Evolutionary conservation across 495 filamentous ascomycete genomes (phyloP).

Genomic region (Penicillium lagena): DNA sequence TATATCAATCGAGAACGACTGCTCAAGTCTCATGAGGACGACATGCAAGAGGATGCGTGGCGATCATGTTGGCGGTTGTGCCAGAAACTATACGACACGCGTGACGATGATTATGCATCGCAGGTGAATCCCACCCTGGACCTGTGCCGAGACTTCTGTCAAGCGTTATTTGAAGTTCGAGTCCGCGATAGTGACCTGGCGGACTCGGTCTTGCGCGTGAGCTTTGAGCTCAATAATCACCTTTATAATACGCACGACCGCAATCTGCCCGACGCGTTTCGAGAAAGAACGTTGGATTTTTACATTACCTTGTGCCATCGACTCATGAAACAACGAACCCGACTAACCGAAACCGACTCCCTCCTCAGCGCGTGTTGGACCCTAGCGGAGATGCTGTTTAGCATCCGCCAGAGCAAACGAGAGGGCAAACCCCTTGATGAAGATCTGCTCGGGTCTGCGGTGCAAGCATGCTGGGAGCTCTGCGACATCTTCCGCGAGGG

Average conservation of each 20-base stretch:
- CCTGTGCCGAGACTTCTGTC: constrained; percentile 86
- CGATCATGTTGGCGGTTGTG: constrained; percentile 88
- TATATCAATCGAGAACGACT: constrained; percentile 76
- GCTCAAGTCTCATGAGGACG: constrained; percentile 59
- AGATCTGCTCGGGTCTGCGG: constrained; percentile 75
- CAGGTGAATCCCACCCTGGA: constrained; percentile 75
- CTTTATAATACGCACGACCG: constrained; percentile 87
- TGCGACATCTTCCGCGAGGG: constrained; percentile 91
- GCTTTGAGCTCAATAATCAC: constrained; percentile 93
- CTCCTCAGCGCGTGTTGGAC: constrained; percentile 85
- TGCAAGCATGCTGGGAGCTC: constrained; percentile 92
- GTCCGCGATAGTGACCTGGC: constrained; percentile 65
- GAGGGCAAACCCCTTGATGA: constrained; percentile 71
- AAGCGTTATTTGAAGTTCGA: constrained; percentile 78
- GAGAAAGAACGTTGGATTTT: constrained; percentile 85
- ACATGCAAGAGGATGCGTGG: constrained; percentile 80
- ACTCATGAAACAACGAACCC: constrained; percentile 84
- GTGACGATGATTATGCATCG: constrained; percentile 64
- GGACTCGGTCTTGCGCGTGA: constrained; percentile 82
- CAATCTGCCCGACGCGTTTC: constrained; percentile 77
- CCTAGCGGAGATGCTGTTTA: constrained; percentile 90
- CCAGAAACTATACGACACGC: constrained; percentile 76
- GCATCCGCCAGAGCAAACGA: constrained; percentile 73
- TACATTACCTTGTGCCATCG: constrained; percentile 90
- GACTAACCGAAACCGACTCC: constrained; percentile 69